Base-by-base conservation (phyloP, 2,329 filamentous ascomycete species). In the Aspergillus puulaauensis region DNA sequence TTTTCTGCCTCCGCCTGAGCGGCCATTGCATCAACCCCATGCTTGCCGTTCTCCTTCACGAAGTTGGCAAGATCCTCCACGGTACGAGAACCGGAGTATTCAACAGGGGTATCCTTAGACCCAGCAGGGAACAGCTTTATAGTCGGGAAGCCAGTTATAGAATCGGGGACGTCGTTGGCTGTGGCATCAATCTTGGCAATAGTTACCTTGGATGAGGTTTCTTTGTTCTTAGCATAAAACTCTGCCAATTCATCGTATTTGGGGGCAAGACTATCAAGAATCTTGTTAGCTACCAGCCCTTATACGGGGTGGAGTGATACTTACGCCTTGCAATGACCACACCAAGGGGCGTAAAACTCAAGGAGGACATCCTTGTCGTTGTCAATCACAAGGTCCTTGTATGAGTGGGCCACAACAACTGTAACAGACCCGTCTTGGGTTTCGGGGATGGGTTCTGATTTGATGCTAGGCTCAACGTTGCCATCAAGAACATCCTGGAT, bases 41-140 rank as follows among this genome's bases (percentile, higher is more conserved):
- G 85, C 79, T 92, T 95, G 78, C 95, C 95, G 77, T 95, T 96
- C 83, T 97, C 92, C 79, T 91, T 88, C 77, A 99, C 85, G 82
- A 99, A 99, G 70, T 88, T 84, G 71, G 90, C 88, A 60, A 99
- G 86, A 75, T 98, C 95, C 81, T 96, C 91, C 56, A 97, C 81
- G 55, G 91, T 95, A 71, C 95, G 91, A 64, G 88, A 85, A 69
- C 95, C 95, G 64, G 83, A 84, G 86, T 97, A 99, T 68, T 91
- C 91, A 63, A 97, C 78, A 59, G 95, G 90, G 67, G 86, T 82
- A 72, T 84, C 83, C 87, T 99, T 99, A 78, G 84, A 83, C 71
- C 92, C 93, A 69, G 95, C 95, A 64, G 91, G 86, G 89, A 87
- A 99, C 67, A 99, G 86, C 86, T 98, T 98, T 86, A 99, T 97